phyloP scores from a whole-genome alignment of 257 asterid genomes.

The Solanum tarijense region DNA sequence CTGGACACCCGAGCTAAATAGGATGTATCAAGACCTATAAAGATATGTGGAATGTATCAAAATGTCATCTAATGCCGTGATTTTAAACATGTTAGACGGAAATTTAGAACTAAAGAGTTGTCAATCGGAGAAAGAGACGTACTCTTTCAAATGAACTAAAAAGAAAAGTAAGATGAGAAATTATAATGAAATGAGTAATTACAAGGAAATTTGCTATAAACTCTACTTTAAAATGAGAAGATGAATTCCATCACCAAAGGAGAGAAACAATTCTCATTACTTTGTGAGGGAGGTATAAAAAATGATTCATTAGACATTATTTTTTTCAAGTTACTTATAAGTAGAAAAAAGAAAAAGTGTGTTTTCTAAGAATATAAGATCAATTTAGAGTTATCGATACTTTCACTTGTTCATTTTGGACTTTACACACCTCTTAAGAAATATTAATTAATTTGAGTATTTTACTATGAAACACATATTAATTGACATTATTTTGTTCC shows the following conservation, averaged over 20 bases:
- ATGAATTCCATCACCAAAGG: background rate
- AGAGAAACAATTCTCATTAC: background rate
- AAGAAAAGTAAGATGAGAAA: background rate
- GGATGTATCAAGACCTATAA: background rate
- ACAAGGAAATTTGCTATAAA: background rate
- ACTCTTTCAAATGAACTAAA: background rate
- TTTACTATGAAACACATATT: background rate
- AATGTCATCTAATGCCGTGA: background rate
- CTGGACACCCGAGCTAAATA: background rate
- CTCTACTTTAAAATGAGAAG: background rate
- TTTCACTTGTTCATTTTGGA: too few relatives aligned
- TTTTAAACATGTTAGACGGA: background rate
- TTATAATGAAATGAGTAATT: background rate
- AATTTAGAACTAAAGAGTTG: background rate
- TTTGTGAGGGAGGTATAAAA: background rate
- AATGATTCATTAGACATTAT: background rate
- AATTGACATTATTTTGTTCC: background rate
- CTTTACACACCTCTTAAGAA: too few relatives aligned
- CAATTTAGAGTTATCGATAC: background rate
- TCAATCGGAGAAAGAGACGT: background rate
- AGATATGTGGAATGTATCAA: background rate
- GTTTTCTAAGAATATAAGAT: background rate
- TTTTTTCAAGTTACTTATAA: background rate
- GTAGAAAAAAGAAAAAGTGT: background rate
- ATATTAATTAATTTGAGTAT: too few relatives aligned